phyloP scores from a whole-genome alignment of 768 basidiomycete genomes.

The Rhizopogon vesiculosus region DNA sequence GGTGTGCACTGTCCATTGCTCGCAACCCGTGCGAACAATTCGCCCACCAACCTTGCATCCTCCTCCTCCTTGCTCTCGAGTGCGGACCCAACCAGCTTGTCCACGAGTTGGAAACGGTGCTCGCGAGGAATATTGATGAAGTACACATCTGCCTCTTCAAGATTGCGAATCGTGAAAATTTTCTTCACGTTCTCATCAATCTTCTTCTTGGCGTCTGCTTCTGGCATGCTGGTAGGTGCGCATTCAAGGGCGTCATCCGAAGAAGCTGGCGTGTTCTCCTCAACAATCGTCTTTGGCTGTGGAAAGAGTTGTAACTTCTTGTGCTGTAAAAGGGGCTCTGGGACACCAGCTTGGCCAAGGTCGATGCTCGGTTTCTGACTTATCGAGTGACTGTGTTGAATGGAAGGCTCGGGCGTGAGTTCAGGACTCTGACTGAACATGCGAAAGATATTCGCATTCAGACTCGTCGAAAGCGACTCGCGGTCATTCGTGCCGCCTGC shows the following conservation, averaged over 20 bases:
- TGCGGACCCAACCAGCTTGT: constrained; percentile 67
- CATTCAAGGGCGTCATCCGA: too few relatives aligned
- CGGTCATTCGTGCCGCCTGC: constrained; percentile 21
- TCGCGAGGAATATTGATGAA: constrained; percentile 67
- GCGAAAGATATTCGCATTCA: constrained; percentile 83
- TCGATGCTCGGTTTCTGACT: constrained; percentile 34
- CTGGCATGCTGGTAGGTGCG: constrained; percentile 26
- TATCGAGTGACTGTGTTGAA: too few relatives aligned
- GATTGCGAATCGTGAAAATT: constrained; percentile 77
- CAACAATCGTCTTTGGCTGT: constrained; percentile 25
- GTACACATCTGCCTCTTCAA: constrained; percentile 86
- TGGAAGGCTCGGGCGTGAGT: constrained; percentile 39
- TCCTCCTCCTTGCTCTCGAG: constrained; percentile 79
- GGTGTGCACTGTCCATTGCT: constrained; percentile 56
- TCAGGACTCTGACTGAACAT: constrained; percentile 69
- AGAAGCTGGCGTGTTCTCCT: too few relatives aligned
- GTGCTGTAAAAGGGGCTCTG: constrained; percentile 42
- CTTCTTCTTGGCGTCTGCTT: constrained; percentile 62
- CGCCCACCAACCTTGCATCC: constrained; percentile 72
- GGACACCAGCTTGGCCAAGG: constrained; percentile 36
- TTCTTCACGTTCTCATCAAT: constrained; percentile 82
- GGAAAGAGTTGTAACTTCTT: constrained; percentile 75
- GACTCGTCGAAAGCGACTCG: constrained; percentile 71
- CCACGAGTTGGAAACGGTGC: constrained; percentile 65
- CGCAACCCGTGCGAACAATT: constrained; percentile 62